Conservation (phyloP, 495 filamentous ascomycete species). For the Annulohypoxylon bovei region DNA sequence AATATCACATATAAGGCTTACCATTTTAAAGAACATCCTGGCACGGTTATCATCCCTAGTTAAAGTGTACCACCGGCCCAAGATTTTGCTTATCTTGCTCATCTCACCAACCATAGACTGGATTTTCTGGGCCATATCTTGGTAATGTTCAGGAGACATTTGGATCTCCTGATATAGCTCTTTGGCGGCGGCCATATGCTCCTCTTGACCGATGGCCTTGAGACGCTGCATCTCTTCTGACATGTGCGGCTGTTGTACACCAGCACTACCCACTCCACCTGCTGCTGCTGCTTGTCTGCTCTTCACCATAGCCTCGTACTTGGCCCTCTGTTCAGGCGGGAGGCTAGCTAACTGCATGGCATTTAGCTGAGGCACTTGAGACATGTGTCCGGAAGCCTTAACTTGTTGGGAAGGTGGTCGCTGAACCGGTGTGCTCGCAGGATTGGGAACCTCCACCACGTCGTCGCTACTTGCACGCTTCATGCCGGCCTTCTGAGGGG, state of each 20-base stretch:
- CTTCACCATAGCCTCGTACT: constrained; percentile 51
- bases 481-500: constrained; percentile 44
- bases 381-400: constrained; percentile 22
- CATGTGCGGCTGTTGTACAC: constrained; percentile 14
- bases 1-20: constrained; percentile 50
- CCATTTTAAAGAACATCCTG: constrained; percentile 56
- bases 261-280: constrained; percentile 23
- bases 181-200: constrained; percentile 35
- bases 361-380: constrained; percentile 45
- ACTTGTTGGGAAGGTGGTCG: constrained; percentile 40
- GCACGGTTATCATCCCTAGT: constrained; percentile 56
- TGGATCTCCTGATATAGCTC: constrained; percentile 49
- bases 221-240: constrained; percentile 46
- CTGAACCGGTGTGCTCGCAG: constrained; percentile 49
- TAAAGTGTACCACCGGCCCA: constrained; percentile 54
- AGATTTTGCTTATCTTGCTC: constrained; percentile 48
- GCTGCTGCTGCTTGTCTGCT: constrained; percentile 36
- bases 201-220: constrained; percentile 48
- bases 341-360: constrained; percentile 64
- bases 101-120: constrained; percentile 44
- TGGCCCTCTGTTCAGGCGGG: constrained; percentile 60
- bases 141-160: constrained; percentile 51
- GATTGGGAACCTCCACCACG: constrained; percentile 63
- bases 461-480: constrained; percentile 75
- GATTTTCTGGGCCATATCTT: constrained; percentile 50